Evolutionary conservation across 352 stramenopile genomes (phyloP).

Genomic region (Globisporangium paddicum): DNA sequence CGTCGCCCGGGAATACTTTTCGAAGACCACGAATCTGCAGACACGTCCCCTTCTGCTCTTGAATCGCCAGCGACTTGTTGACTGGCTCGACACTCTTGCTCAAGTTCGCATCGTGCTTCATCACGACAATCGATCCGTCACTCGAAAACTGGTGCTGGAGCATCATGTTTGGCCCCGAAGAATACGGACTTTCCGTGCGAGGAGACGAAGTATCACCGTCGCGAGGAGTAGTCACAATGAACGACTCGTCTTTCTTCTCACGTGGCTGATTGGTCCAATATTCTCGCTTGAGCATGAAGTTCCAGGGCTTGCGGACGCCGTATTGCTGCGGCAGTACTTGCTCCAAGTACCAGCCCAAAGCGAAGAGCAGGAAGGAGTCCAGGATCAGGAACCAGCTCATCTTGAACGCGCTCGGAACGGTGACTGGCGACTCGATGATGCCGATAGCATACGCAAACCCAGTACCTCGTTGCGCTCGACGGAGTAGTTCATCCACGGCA

Average conservation of each 20-base stretch:
- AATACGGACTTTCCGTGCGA: constrained; percentile 22
- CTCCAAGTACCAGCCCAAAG: constrained; percentile 90
- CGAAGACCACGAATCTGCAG: constrained; percentile 43
- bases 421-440: constrained; percentile 25
- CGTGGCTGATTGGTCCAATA: constrained; percentile 24
- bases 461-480: constrained; percentile 51
- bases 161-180: constrained; percentile 10
- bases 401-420: constrained; percentile 33
- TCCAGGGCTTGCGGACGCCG: constrained; percentile 83
- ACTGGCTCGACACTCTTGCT: constrained; percentile 35
- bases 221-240: constrained; percentile 2
- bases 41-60: constrained; percentile 36
- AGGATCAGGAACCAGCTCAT: constrained; percentile 68
- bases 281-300: constrained; percentile 77
- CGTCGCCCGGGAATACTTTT: constrained; percentile 55
- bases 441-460: constrained; percentile 59
- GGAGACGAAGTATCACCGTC: constrained; percentile 8
- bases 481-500: constrained; percentile 53
- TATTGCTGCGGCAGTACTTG: constrained; percentile 90
- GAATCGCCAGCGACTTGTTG: constrained; percentile 27
- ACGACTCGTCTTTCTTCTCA: constrained; percentile 1
- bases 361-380: constrained; percentile 79
- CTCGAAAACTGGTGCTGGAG: constrained; percentile 26
- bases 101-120: constrained; percentile 6
- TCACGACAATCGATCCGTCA: constrained; percentile 26